Evolutionary conservation across 495 filamentous ascomycete species (phyloP), one percentile per base, ranked within the genome.

Genomic region (Daldinia bambusicola): DNA sequence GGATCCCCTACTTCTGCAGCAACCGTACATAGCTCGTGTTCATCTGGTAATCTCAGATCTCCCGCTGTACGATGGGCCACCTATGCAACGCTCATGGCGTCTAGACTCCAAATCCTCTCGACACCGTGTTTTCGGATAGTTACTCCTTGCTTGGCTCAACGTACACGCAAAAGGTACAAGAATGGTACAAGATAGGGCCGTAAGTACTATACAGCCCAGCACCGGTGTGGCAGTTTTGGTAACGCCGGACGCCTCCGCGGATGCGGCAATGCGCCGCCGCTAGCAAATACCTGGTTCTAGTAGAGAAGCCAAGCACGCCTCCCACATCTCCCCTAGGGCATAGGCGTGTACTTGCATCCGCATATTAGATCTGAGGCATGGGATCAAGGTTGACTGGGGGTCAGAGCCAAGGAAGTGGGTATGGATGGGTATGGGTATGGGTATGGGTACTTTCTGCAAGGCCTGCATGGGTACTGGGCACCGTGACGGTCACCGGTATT

Each of bases 391-490:
- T 31, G 55, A 55, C 45, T 18, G 51, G 43, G n/a, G 61, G 51
- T 20, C 40, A 34, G 64, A 56, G 61, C 63, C 32, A 48, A 48
- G 43, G 43, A 48, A 48, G 43, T 63, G 65, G 70, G 66, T 63
- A 63, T 68, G 34, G 34, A 26, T 26, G 61, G 63, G 58, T 63
- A 68, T 38, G 70, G 70, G 58, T 63, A 68, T 38, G 70, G 70
- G 66, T 66, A 73, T 69, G 65, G 64, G 61, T 65, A 73, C 22
- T 63, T 69, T 53, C 61, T 66, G 70, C 65, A 69, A 73, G 56
- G 66, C 64, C 45, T 60, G 18, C 36, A 58, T 43, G 61, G 32
- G 34, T 52, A 36, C 45, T 66, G 55, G 57, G 45, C 50, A 30
- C 57, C 51, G 57, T 55, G 66, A 63, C 57, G 20, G 66, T 56